Base-by-base conservation (phyloP, 805 yeast genomes). In the Kuraishia borneana region DNA sequence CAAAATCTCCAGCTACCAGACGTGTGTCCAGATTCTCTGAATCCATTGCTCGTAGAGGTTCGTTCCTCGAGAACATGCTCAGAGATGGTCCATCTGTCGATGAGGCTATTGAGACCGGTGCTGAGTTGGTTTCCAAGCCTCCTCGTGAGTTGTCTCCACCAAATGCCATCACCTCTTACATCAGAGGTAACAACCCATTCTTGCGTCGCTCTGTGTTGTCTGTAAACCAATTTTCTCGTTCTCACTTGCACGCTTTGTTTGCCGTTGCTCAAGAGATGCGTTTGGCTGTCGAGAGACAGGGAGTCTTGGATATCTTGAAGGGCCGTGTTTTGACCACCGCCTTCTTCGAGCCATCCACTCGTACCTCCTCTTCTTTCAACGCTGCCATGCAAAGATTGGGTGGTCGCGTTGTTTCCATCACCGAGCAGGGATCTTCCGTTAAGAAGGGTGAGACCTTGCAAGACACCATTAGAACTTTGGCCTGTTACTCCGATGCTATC, bases 371-470 rank as follows among this genome's bases (percentile, higher is more conserved):
- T 17, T 92, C 97, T 1, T 94, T 94, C 56, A 95, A 92, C 58
- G 96, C 96, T 48, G 99, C 99, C 40, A 92, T 92, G 98, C 97
- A 92, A 69, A 83, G 99, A 65, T 70, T 92, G 49, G 99, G 99
- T 58, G 99, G 99, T 54, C 76, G 95, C 61, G 95, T 87, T 46
- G 83, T 94, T 45, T 73, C 94, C 36, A 82, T 92, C 43, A 70
- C 83, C 42, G 82, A 92, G 40, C 76, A 73, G 43, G 70, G 87
- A 22, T 88, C 97, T n/a, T 84, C 96, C 18, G 96, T 88, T 33
- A 83, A 85, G 67, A 92, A 92, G 70, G 99, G 99, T 46, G 99
- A 92, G 69, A 83, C 96, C 30, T 69, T 92, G 53, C 96, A 89
- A 63, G 99, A 92, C 56, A 92, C 98, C 26, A 76, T 92, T 45